These are phyloP conservation scores for Citrullus mucosospermus DNA, from an alignment of 306 rosid genomes.

Conservation along the genomic window DNA sequence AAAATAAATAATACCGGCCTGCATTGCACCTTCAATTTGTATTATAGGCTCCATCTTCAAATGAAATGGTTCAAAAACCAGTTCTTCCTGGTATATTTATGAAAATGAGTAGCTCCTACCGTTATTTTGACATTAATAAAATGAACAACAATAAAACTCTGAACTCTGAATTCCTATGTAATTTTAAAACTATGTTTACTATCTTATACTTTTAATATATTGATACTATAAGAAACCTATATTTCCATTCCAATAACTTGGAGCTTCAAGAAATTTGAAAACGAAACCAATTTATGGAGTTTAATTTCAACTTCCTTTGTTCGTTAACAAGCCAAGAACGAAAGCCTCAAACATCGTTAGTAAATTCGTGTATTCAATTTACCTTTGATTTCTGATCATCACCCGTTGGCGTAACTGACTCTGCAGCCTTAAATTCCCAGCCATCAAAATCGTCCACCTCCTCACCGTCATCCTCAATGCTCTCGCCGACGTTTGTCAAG, in stretches of 20 bases:
- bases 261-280: not conserved
- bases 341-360: not conserved
- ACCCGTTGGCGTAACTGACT: slow-evolving; percentile 22
- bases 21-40: slow-evolving; percentile 9
- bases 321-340: not conserved
- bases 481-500: slow-evolving; percentile 18
- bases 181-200: not conserved
- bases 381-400: slow-evolving; percentile 28
- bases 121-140: not conserved
- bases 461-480: slow-evolving; percentile 21
- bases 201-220: not conserved
- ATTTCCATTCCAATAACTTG: not conserved
- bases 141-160: not conserved
- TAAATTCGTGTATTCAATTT: not conserved
- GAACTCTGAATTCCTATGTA: not conserved
- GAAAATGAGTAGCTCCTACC: not conserved
- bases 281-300: not conserved
- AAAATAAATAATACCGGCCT: slow-evolving; percentile 26
- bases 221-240: not conserved
- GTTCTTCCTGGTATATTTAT: slow-evolving; percentile 16
- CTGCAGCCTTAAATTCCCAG: slow-evolving; percentile 91
- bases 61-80: slow-evolving; percentile 16
- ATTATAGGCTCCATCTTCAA: slow-evolving; percentile 8
- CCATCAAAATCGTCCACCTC: slow-evolving; percentile 40
- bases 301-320: not conserved